Evolutionary conservation across 2,329 filamentous ascomycete species (phyloP), one percentile per base, ranked within the genome.

Genomic region (Penicillium sp.): DNA sequence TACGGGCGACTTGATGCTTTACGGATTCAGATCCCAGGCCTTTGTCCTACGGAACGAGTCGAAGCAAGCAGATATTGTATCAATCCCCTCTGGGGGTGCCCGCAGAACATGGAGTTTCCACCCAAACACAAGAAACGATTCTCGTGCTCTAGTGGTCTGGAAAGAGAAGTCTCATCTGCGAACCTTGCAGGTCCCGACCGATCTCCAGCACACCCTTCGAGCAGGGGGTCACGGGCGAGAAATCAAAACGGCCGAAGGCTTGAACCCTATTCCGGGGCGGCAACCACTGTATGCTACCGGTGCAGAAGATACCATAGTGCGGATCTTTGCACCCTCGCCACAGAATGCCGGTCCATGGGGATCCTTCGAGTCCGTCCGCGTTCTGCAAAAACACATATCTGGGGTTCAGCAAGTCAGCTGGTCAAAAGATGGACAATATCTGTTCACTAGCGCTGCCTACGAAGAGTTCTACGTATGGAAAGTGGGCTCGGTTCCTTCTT

Each of bases 391-490:
- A 39, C 93, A 98, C 59, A 84, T 81, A 2, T 84, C 88, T 0
- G 93, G 91, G 0, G 79, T 97, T 6, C 91, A 96, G 62, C 77
- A 83, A 46, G 70, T 95, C 1, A 77, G 77, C 44, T 97, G 88
- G 87, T 80, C 85, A 2, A 60, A 63, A 0, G 75, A 79, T 32
- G 78, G 83, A 2, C 63, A 72, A 1, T 85, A 84, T 53, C 77
- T 98, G 2, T 86, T 97, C 60, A 95, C 87, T 50, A 90, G 87
- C 55, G 88, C 80, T 4, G 93, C 90, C 0, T 83, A 81, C 45
- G 91, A 96, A 62, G 91, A 98, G 64, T 84, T 97, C 48, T 91
- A 84, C 54, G 77, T 90, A 8, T 98, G 93, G 91, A 76, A 79
- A 27, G 64, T 91, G 21, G 72, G 71, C 32, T 57, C 59, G 8